Evolutionary conservation across 164 flowering plant genomes (phyloP).

Genomic region (Annona squamosa): DNA sequence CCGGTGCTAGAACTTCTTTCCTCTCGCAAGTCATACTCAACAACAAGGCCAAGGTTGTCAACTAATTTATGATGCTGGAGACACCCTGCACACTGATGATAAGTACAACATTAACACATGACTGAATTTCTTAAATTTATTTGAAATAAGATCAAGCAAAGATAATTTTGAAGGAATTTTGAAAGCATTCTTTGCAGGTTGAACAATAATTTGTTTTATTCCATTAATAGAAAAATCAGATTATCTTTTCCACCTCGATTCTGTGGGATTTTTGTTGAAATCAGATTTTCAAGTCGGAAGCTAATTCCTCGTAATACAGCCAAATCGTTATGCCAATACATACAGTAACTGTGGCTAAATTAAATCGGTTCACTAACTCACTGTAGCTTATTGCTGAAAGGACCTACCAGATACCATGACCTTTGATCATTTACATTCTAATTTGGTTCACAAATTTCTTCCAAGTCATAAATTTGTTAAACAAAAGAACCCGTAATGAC

Average conservation of each 20-base stretch:
- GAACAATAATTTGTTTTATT: no score
- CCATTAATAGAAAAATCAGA: neutral
- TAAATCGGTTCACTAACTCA: no score
- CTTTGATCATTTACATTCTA: no score
- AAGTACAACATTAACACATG: neutral
- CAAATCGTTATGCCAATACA: neutral
- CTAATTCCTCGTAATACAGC: neutral
- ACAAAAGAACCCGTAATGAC: no score
- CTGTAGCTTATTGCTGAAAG: no score
- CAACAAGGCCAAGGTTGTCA: slow-evolving; percentile 84
- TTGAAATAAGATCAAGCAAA: neutral
- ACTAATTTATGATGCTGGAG: slow-evolving; percentile 78
- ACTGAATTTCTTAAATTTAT: neutral
- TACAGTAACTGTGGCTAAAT: no score
- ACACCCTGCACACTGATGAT: slow-evolving; percentile 83
- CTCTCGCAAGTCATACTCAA: slow-evolving; percentile 76
- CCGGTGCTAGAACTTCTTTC: slow-evolving; percentile 24
- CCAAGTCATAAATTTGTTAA: no score
- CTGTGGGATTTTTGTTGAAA: neutral
- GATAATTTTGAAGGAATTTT: neutral
- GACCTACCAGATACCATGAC: no score
- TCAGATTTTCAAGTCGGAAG: neutral
- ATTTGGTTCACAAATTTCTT: no score
- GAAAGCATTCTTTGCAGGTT: neutral
- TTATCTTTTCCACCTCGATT: neutral